Evolutionary conservation across 345 rosid species (phyloP).

Genomic region (Alliaria petiolata): DNA sequence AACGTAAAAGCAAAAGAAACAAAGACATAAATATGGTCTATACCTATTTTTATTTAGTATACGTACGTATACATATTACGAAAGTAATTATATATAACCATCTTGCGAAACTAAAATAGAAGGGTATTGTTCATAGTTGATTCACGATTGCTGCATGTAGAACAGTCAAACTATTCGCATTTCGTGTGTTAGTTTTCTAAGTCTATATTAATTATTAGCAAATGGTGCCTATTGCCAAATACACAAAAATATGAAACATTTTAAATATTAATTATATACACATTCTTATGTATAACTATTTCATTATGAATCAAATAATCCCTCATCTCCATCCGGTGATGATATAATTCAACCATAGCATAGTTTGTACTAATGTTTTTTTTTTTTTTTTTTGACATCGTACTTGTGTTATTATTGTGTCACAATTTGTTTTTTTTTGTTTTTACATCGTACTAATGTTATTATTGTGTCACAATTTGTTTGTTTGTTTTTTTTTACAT

Average conservation of each 20-base stretch:
- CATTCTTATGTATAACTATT: background rate
- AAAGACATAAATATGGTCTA: background rate
- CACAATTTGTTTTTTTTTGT: too few relatives aligned
- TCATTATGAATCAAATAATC: background rate
- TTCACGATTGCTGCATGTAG: background rate
- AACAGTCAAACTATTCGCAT: background rate
- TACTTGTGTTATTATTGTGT: too few relatives aligned
- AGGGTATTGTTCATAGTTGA: background rate
- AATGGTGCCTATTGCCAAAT: background rate
- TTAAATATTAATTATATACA: background rate
- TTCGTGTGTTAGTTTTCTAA: background rate
- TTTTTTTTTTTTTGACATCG: too few relatives aligned
- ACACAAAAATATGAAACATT: background rate
- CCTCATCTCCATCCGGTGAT: background rate
- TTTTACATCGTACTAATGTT: too few relatives aligned
- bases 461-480: too few relatives aligned
- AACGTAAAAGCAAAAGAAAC: conserved; percentile 6
- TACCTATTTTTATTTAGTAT: too few relatives aligned
- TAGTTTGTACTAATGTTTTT: background rate
- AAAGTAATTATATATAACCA: background rate
- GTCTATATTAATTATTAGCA: background rate
- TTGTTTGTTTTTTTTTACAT: conserved; percentile 1
- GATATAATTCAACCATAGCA: too few relatives aligned
- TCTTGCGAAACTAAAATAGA: background rate
- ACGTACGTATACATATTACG: background rate